Percentiles rank a stretch among this genome's conserved stretches.
These are phyloP conservation scores for Hypoxylon sp. DNA, from an alignment of 2,329 filamentous ascomycete genomes.

Conservation along the genomic window DNA sequence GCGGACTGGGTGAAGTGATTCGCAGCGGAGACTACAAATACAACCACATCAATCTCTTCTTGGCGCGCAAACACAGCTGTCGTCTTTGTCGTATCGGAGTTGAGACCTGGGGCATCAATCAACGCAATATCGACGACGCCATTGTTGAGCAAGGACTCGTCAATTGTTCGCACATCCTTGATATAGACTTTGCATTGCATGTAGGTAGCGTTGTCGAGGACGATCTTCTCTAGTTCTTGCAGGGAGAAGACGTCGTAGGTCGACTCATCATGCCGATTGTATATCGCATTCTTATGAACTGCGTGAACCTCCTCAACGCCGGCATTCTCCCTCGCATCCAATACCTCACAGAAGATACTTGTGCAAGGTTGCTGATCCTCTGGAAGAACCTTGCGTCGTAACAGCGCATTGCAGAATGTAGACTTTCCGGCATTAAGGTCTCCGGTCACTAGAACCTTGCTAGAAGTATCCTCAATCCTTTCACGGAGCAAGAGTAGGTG, in stretches of 20 bases:
- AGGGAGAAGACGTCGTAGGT: conserved; percentile 92
- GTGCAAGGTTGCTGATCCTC: conserved; percentile 99
- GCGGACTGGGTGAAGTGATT: conserved; percentile 98
- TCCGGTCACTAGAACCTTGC: conserved; percentile 95
- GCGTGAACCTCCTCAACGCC: conserved; percentile 96
- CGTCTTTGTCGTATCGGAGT: conserved; percentile 96
- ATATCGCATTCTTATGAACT: conserved; percentile 83
- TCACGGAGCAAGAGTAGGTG: conserved; percentile 90
- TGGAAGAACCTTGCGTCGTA: conserved; percentile 91
- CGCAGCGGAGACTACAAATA: conserved; percentile 96
- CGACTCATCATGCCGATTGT: conserved; percentile 91
- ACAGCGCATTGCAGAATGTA: conserved; percentile 97
- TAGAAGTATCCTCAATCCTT: conserved; percentile 96
- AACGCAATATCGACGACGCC: conserved; percentile 98
- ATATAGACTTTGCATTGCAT: conserved; percentile 98
- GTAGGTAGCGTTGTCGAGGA: conserved; percentile 89
- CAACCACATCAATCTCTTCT: conserved; percentile 98
- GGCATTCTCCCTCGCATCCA: conserved; percentile 91
- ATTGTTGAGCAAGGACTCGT: conserved; percentile 96
- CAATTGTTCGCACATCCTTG: conserved; percentile 87
- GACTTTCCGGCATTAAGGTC: conserved; percentile 98
- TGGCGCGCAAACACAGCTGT: conserved; percentile 97
- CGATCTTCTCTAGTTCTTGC: conserved; percentile 86
- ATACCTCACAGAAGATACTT: conserved; percentile 96
- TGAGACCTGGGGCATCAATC: conserved; percentile 95